A percentile compares a stretch with the other conserved stretches of the same genome.
phyloP scores from a whole-genome alignment of 805 yeast species.

The Ogataea pignaliae region DNA sequence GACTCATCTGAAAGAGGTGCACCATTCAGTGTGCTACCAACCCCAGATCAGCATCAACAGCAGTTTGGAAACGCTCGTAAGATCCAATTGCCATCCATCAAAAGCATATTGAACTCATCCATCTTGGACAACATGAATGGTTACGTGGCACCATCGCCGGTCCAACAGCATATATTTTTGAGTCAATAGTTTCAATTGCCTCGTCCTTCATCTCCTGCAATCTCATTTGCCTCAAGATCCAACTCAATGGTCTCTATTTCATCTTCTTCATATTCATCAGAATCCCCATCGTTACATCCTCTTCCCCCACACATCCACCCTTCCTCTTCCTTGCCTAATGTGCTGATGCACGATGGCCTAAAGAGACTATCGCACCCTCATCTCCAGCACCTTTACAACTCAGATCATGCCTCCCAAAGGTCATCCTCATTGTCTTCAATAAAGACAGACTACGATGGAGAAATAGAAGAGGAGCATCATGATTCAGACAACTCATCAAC shows the following conservation, averaged over 20 bases:
- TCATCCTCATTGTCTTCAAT: constrained; percentile 1
- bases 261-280: too few species aligned
- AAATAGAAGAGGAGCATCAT: background rate
- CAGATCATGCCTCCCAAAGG: background rate
- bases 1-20: too few species aligned
- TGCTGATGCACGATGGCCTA: background rate
- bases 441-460: constrained; percentile 1
- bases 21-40: constrained; percentile 9
- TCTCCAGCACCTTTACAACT: background rate
- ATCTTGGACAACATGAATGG: constrained; percentile 9
- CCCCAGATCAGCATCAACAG: constrained; percentile 5
- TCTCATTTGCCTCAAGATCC: too few species aligned
- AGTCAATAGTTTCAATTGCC: background rate
- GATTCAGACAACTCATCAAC: background rate
- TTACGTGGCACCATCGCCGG: background rate
- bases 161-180: constrained; percentile 13
- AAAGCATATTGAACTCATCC: constrained; percentile 18
- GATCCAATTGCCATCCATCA: constrained; percentile 20
- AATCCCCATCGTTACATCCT: too few species aligned
- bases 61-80: constrained; percentile 5
- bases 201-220: too few species aligned
- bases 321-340: too few species aligned
- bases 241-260: too few species aligned
- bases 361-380: background rate
- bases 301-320: too few species aligned